A percentile compares a stretch with the other conserved stretches of the same genome.
These are phyloP conservation scores for Termitomyces sp. DNA, from an alignment of 768 basidiomycete genomes.

Conservation along the genomic window DNA sequence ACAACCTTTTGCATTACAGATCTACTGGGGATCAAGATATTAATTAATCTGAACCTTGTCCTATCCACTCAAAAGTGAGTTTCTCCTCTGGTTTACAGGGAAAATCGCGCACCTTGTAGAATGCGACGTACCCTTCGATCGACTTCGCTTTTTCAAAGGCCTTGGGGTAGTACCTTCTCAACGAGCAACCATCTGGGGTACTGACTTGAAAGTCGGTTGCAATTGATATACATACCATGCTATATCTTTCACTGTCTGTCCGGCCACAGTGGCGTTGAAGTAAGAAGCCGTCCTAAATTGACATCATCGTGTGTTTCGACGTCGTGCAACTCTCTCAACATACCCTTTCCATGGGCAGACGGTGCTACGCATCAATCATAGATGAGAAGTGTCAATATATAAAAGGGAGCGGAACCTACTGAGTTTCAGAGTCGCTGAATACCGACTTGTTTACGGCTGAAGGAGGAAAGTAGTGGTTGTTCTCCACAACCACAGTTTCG, in stretches of 20 bases:
- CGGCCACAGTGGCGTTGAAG: conserved; percentile 51
- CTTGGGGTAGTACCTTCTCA: conserved; percentile 61
- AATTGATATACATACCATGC: conserved; percentile 52
- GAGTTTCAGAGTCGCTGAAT: conserved; percentile 48
- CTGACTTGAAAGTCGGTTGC: neutral
- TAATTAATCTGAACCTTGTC: conserved; percentile 33
- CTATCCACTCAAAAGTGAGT: conserved; percentile 15
- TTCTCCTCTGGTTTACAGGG: neutral
- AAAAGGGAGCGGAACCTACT: conserved; percentile 30
- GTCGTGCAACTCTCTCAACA: neutral
- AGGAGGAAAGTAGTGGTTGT: conserved; percentile 73
- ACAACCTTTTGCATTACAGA: neutral
- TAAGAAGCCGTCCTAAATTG: conserved; percentile 54
- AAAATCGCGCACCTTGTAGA: conserved; percentile 57
- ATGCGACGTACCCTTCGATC: conserved; percentile 67
- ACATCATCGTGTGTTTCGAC: neutral
- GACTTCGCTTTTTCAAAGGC: conserved; percentile 49
- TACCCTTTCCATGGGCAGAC: conserved; percentile 74
- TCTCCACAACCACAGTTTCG: conserved; percentile 54
- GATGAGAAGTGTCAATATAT: neutral
- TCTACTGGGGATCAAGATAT: neutral
- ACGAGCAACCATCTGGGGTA: neutral
- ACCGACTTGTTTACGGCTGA: conserved; percentile 38
- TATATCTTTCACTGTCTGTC: conserved; percentile 46
- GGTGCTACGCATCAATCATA: conserved; percentile 29